Base-by-base conservation (phyloP, 2,329 filamentous ascomycete genomes). In the Colletotrichum lindemuthianum region DNA sequence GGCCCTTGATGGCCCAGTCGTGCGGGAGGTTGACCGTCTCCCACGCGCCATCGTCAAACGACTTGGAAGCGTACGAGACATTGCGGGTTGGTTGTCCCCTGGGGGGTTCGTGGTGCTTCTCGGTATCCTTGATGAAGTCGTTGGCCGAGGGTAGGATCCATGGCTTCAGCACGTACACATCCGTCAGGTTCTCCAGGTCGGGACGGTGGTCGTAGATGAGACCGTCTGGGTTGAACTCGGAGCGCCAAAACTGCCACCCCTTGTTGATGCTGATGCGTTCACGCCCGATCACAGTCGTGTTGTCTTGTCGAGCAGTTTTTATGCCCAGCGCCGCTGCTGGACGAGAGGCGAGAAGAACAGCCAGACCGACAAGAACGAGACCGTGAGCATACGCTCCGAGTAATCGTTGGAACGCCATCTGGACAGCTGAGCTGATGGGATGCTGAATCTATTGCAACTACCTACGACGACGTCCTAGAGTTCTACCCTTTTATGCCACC, bases 1-100 rank as follows among this genome's bases (percentile, higher is more conserved):
- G 80, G 0, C 81, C 81, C 11, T 75, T 74, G 66, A 84, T 79
- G 16, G 81, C 81, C 82, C 81, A 84, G 69, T 84, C 82, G 67
- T 84, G 82, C 0, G 82, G 81, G 7, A 84, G 70, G 8, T 72
- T 72, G 15, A 84, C 70, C 3, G 68, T 53, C 43, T 81, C 74
- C 81, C 81, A 84, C 0, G 67, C 45, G 10, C 63, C 72, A 59
- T 83, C 81, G 54, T 82, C 73, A 57, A 79, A 81, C 4, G 49
- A 63, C 1, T 50, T 45, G 34, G 77, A 71, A 0, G 75, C 73
- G 59, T 73, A 81, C 12, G 67, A 63, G 16, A 79, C 67, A 40
- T 75, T 71, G 39, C 66, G 69, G 2, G 68, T 70, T 1, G 75
- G 75, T 4, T 73, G 71, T 6, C 69, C 67, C 3, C n/a, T 4